Evolutionary conservation across 2,329 filamentous ascomycete species (phyloP), one percentile per base, ranked within the genome.

Genomic region (Cytospora chrysosperma): DNA sequence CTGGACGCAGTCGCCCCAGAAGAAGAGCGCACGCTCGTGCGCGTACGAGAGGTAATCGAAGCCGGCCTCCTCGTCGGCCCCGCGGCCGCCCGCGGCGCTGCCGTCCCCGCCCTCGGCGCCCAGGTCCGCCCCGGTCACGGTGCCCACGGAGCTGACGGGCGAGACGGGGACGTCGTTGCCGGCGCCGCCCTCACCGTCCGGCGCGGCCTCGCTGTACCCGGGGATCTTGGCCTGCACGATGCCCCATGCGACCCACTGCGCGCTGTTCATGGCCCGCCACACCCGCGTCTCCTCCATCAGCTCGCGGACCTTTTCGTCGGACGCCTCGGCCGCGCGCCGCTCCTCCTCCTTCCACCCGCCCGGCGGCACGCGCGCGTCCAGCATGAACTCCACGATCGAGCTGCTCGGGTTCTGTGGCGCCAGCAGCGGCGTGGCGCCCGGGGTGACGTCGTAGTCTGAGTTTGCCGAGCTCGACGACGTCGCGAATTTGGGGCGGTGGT

Each of bases 11-110:
- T 99, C 95, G 1, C 93, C 93, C 91, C 94, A 96, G 78, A 99
- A 95, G 76, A 97, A 95, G 78, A 95, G 82, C 0, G 92, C 93
- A 17, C 95, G 84, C 68, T 97, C 91, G 76, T 97, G 92, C 9
- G 95, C 88, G 76, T 98, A 99, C 13, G 85, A 86, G 27, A 99
- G 81, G 74, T 98, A 99, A 75, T 99, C 93, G 72, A 98, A 99
- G 71, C 92, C 91, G 51, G 92, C 91, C 37, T 84, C 85, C 30
- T 83, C 85, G 24, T 83, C 82, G 56, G 83, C 81, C 5, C 79
- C 79, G 17, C 79, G 79, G 43, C 59, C 15, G 32, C 56, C 2
- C 64, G 59, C 32, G 51, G 60, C 10, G 64, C 53, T 19, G 65
- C 65, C 21, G 59, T 61, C 52, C 53, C 70, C 72, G 27, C 55